Conservation (phyloP, 805 yeast species). For the Suhomyces faveliae region DNA sequence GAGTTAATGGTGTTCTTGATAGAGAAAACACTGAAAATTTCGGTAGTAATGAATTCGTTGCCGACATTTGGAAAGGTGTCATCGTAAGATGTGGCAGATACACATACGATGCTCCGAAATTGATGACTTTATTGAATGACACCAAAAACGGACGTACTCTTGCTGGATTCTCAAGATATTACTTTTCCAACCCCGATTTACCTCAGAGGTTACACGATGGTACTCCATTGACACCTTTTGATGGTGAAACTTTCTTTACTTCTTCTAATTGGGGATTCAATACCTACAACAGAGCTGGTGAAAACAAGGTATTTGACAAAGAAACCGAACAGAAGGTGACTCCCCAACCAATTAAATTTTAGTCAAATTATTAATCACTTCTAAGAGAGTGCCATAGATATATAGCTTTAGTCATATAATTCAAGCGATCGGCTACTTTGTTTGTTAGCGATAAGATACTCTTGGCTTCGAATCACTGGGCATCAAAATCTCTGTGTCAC, state of each 20-base stretch:
- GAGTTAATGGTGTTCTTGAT: constrained; percentile 20
- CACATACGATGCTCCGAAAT: constrained; percentile 18
- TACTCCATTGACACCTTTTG: constrained; percentile 32
- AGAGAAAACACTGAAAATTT: constrained; percentile 16
- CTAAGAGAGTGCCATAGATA: neutral
- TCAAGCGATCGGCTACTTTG: too few species aligned
- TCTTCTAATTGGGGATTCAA: constrained; percentile 32
- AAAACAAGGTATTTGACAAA: neutral
- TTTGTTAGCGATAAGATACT: too few species aligned
- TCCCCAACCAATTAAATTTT: too few species aligned
- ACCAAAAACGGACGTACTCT: constrained; percentile 20
- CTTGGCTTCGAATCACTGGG: too few species aligned
- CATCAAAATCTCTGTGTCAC: too few species aligned
- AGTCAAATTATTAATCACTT: too few species aligned
- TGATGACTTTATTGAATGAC: constrained; percentile 4
- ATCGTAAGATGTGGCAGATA: constrained; percentile 22
- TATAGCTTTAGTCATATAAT: too few species aligned
- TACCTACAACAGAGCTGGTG: constrained; percentile 16
- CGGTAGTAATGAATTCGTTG: constrained; percentile 18
- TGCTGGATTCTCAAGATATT: constrained; percentile 47
- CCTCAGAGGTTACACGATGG: constrained; percentile 43
- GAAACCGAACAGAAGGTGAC: neutral
- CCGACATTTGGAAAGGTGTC: constrained; percentile 33
- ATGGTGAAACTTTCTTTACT: constrained; percentile 40
- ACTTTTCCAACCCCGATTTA: constrained; percentile 57